Conservation (phyloP, 75 land plant species). For the Cupressus sempervirens region DNA sequence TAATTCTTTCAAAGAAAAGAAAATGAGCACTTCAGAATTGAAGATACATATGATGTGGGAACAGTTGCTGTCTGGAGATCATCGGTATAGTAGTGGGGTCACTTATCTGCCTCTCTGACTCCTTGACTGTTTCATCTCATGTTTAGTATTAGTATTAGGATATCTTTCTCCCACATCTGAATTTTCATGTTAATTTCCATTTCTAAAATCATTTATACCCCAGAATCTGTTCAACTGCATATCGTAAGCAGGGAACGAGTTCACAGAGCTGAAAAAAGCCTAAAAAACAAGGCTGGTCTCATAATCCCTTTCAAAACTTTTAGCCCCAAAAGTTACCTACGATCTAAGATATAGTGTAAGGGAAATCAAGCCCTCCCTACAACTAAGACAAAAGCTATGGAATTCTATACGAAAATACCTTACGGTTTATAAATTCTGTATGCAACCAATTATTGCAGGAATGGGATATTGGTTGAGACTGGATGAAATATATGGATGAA, state of each 20-base stretch:
- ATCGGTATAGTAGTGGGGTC: background rate
- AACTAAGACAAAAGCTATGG: background rate
- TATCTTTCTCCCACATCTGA: background rate
- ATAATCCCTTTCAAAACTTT: background rate
- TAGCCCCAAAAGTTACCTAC: background rate
- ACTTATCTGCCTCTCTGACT: background rate
- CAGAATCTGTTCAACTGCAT: background rate
- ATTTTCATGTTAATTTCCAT: background rate
- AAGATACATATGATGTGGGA: background rate
- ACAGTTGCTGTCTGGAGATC: background rate
- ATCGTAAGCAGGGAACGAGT: background rate
- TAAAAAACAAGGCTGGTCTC: background rate
- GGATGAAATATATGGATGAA: background rate
- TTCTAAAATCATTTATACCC: background rate
- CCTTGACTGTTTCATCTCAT: background rate
- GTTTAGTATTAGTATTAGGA: background rate
- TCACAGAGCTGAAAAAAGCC: background rate
- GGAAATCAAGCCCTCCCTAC: background rate
- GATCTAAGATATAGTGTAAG: background rate
- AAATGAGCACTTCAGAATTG: background rate
- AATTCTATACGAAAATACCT: background rate
- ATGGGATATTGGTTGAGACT: background rate
- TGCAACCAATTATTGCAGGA: background rate
- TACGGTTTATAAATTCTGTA: background rate
- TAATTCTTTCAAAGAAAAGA: background rate